phyloP scores from a whole-genome alignment of 2,329 filamentous ascomycete genomes.

The Aspergillus sp. region DNA sequence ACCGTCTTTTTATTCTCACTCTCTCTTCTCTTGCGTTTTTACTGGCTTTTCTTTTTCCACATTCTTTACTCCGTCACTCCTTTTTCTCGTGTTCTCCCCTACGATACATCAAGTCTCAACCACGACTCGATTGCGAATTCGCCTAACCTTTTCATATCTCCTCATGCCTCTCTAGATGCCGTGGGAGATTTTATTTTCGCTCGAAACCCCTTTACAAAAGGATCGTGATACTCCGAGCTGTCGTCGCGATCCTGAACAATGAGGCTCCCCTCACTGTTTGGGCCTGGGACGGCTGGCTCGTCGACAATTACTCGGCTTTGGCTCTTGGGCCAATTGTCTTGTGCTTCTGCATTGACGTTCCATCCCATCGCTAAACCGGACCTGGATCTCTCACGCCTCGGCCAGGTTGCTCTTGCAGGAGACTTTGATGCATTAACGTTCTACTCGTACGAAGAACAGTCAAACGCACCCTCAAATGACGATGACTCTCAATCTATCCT shows the following conservation, averaged over 20 bases:
- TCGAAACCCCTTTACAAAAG: conserved; percentile 3
- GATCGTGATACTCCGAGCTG: conserved; percentile 20
- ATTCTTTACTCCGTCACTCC: conserved; percentile 20
- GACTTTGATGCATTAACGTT: conserved; percentile 90
- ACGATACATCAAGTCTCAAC: conserved; percentile 12
- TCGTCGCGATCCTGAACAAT: conserved; percentile 44
- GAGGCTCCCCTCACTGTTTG: conserved; percentile 47
- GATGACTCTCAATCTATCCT: conserved; percentile 83
- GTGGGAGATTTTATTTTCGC: conserved; percentile 10
- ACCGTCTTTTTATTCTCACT: conserved; percentile 8
- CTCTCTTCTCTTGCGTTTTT: conserved; percentile 13
- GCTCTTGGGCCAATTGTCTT: conserved; percentile 21
- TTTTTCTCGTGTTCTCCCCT: conserved; percentile 18
- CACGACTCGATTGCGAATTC: conserved; percentile 11
- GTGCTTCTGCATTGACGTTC: conserved; percentile 35
- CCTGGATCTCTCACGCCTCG: conserved; percentile 73
- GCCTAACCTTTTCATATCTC: conserved; percentile 9
- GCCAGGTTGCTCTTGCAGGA: conserved; percentile 80
- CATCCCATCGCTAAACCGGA: conserved; percentile 36
- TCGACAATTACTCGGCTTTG: conserved; percentile 31
- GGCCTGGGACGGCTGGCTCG: conserved; percentile 44
- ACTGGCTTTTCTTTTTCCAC: conserved; percentile 16
- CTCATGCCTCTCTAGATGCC: conserved; percentile 8
- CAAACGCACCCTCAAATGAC: conserved; percentile 56
- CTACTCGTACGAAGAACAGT: conserved; percentile 82